Evolutionary conservation across 768 basidiomycete species (phyloP), one percentile per base, ranked within the genome.

Genomic region (Leccinum boreale): DNA sequence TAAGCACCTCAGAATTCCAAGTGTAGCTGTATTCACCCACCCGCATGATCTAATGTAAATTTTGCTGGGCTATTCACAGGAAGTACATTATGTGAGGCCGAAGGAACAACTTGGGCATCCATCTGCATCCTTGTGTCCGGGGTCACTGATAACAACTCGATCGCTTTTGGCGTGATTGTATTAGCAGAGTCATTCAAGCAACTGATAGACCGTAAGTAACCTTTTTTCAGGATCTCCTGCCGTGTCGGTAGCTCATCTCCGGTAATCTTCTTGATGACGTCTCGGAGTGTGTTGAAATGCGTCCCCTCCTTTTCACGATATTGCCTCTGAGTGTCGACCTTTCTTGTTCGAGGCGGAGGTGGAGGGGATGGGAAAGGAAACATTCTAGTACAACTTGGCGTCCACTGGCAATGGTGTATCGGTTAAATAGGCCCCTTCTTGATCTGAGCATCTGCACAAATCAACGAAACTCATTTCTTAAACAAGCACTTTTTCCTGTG

Each of bases 281-380:
- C 48, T 11, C 59, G 57, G n/a, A 70, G 66, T 1, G 23, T 24
- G 2, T 17, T 52, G 21, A 70, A 60, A 42, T 39, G 58, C 1
- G 61, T 63, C 7, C 50, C 42, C 33, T 70, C 68, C 47, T 58
- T 70, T 35, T 62, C 53, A 26, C 70, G 68, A 42, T 70, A 70
- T 24, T 50, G 50, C 44, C 39, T 61, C 42, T 70, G 70, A 35
- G 23, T 26, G 2, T 14, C n/a, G 24, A 45, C 55, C 50, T 71
- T 70, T 24, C 17, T 53, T 36, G 50, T 53, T 47, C 19, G 62
- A 17, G 54, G 17, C 7, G 17, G 49, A 28, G 39, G 24, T 1
- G 42, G 10, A 31, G 35, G 17, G 17, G 21, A 1, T 2, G 24
- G 29, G 19, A 21, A 45, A 19, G 42, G 29, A 33, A 5, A 1